Conservation (phyloP, 2,329 filamentous ascomycete genomes). For the Xylaria sp. region DNA sequence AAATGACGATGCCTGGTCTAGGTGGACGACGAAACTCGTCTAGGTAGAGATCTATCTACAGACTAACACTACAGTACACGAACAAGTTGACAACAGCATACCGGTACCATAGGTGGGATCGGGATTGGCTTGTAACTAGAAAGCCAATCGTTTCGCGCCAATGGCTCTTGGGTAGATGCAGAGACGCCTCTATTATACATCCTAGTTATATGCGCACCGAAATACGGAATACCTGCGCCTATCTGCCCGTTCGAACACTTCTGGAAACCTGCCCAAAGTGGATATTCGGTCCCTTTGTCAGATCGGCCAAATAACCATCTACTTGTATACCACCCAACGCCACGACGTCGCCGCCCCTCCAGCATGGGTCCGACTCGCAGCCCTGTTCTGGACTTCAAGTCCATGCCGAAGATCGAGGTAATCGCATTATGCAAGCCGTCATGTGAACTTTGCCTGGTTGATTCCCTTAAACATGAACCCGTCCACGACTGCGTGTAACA, state of each 20-base stretch:
- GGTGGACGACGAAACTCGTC: too few relatives aligned
- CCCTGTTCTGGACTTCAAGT: conserved; percentile 25
- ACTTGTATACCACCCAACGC: not conserved
- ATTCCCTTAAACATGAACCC: too few relatives aligned
- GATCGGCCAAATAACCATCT: not conserved
- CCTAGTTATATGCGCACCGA: too few relatives aligned
- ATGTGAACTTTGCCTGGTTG: too few relatives aligned
- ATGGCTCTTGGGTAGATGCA: not conserved
- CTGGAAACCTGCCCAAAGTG: conserved; percentile 19
- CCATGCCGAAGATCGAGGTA: conserved; percentile 35
- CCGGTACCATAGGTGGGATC: not conserved
- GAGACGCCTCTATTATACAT: not conserved
- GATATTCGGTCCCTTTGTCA: conserved; percentile 12
- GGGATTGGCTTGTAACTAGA: not conserved
- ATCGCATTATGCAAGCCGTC: not conserved
- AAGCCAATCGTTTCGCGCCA: conserved; percentile 2
- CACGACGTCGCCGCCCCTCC: not conserved
- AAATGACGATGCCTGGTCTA: too few relatives aligned
- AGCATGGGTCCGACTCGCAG: conserved; percentile 8
- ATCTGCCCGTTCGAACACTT: not conserved
- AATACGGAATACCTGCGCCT: too few relatives aligned
- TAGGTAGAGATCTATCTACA: too few relatives aligned
- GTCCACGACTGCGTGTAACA: too few relatives aligned
- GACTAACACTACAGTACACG: too few relatives aligned
- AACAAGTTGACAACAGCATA: too few relatives aligned